Conservation (phyloP, 2,329 filamentous ascomycete species). For the Hansfordia pulvinata region DNA sequence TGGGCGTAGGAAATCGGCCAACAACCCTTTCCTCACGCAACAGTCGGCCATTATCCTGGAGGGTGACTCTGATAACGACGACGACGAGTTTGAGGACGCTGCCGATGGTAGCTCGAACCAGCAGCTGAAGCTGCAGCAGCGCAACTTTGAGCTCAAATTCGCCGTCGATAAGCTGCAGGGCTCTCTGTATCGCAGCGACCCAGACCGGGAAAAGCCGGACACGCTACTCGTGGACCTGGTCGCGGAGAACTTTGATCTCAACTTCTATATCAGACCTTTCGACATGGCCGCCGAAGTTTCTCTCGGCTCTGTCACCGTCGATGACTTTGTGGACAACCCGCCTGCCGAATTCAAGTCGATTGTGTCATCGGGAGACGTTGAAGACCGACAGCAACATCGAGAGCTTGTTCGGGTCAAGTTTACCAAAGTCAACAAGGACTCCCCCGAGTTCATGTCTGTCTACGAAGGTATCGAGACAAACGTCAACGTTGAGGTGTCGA, state of each 20-base stretch:
- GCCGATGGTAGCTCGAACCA: conserved; percentile 39
- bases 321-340: conserved; percentile 88
- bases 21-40: conserved; percentile 57
- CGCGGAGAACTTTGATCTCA: conserved; percentile 75
- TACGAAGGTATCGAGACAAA: conserved; percentile 94
- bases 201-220: conserved; percentile 62
- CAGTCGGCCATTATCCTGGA: conserved; percentile 70
- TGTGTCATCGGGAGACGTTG: conserved; percentile 65
- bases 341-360: conserved; percentile 91
- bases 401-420: conserved; percentile 86
- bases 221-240: conserved; percentile 80
- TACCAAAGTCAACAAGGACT: conserved; percentile 74
- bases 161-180: conserved; percentile 89
- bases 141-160: conserved; percentile 93
- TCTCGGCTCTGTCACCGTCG: conserved; percentile 73
- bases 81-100: conserved; percentile 55
- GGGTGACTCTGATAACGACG: conserved; percentile 53
- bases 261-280: conserved; percentile 77
- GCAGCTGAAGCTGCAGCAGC: conserved; percentile 65
- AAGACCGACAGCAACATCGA: conserved; percentile 62
- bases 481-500: conserved; percentile 79
- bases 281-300: conserved; percentile 91
- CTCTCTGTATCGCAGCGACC: conserved; percentile 78
- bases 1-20: conserved; percentile 39
- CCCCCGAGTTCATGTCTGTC: conserved; percentile 82